Evolutionary conservation across 2,329 filamentous ascomycete species (phyloP), one percentile per base, ranked within the genome.

Genomic region (Dothiorella sarmentorum): DNA sequence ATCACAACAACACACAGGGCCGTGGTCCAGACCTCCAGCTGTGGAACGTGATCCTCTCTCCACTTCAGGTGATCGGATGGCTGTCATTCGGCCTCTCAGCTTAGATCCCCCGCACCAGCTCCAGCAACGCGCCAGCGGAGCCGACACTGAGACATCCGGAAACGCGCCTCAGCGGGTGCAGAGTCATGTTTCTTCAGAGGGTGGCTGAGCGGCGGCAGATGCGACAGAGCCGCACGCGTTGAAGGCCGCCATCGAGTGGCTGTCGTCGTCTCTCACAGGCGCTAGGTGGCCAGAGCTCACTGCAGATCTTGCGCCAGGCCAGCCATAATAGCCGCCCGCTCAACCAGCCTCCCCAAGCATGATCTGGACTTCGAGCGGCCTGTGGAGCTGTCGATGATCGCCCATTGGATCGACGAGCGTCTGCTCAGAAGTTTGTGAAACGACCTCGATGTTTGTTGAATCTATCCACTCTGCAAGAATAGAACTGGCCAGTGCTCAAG

Each of bases 171-270:
- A 22, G 40, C n/a, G 40, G 35, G 26, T 44, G 53, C 38, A 56
- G 38, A 56, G 18, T 44, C 31, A 49, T 57, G 55, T 47, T 47
- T n/a, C 55, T 29, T 22, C 31, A 31, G 11, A 29, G 26, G 26
- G 55, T 57, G 55, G 55, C 55, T 57, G 55, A 38, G 55, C 55
- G 35, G 55, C 55, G 55, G 10, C 42, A 57, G 55, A 37, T 57
- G 55, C 42, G 42, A 53, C 52, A 56, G 52, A 56, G 52, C 52
- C 52, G 52, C 52, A 56, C 52, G 38, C 31, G 13, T 9, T 9
- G 13, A 18, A 24, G 17, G 3, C 5, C 22, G 17, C 22, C 20
- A 15, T 10, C 27, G 56, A 52, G 43, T 58, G 56, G 56, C 35
- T 51, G 33, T 58, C 44, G 56, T 58, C 43, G 56, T 33, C 17